Evolutionary conservation across 805 yeast species (phyloP), one percentile per base, ranked within the genome.

Genomic region (Cyberlindnera maclurae): DNA sequence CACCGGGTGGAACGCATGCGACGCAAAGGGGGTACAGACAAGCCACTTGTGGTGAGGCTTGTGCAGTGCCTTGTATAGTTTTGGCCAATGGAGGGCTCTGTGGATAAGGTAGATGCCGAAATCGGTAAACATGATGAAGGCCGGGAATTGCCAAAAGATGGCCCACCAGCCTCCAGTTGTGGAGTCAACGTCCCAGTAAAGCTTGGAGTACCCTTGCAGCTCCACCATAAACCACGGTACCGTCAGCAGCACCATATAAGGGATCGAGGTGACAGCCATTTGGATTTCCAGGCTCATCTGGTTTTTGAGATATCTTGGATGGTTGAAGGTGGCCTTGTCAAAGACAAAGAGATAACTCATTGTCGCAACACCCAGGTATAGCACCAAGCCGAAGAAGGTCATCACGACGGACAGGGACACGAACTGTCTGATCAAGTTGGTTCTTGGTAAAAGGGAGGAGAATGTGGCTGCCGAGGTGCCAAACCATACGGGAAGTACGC

Each of bases 11-110:
- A 93, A 93, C 18, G 97, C 97, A 58, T 89, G 97, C 8, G 96
- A 86, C 1, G 98, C 98, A 65, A 82, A 93, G 32, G 98, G 98
- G 9, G 98, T 90, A 45, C 97, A 90, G 30, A 93, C 96, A 51
- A 93, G 78, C 98, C 98, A 93, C 67, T 93, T 93, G 73, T 93
- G 98, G 64, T 93, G 98, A 11, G 97, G 97, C 67, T 93, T 93
- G 69, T 93, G 98, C 45, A 93, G 67, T 18, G 55, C 61, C 68
- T 82, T 89, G 75, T 93, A 93, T 30, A 93, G 81, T 13, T 70
- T 51, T 16, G 96, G 97, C 86, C 93, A 87, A 62, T 93, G 98
- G 55, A 93, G 72, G 75, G 85, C 75, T 59, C 97, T 79, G 67
- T 93, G 98, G 51, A 88, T 82, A 56, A 83, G 70, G 61, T 93